A percentile compares a stretch with the other conserved stretches of the same genome.
These are phyloP conservation scores for Zymoseptoria passerinii DNA, from an alignment of 2,329 filamentous ascomycete genomes.

Conservation along the genomic window DNA sequence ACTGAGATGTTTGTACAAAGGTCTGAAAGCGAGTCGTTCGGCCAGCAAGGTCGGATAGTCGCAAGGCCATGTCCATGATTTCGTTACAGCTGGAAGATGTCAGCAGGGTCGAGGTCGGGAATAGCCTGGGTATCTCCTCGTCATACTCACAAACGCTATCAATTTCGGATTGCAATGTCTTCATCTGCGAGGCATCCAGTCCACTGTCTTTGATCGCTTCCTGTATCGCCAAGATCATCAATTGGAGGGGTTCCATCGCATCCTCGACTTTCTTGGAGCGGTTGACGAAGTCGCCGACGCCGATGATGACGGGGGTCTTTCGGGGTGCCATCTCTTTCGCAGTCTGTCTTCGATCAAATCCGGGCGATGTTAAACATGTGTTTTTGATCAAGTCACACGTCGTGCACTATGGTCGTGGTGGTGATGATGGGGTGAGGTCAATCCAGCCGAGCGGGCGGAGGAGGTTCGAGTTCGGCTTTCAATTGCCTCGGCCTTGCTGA, in stretches of 20 bases:
- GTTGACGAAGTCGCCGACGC: constrained; percentile 56
- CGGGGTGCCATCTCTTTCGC: neutral
- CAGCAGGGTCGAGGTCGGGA: neutral
- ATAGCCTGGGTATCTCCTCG: neutral
- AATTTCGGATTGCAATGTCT: constrained; percentile 38
- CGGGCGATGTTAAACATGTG: no score
- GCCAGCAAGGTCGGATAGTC: constrained; percentile 48
- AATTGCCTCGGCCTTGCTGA: neutral
- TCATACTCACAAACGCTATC: constrained; percentile 41
- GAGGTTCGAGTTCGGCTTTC: neutral
- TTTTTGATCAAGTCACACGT: neutral
- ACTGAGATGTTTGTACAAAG: constrained; percentile 43
- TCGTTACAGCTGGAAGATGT: constrained; percentile 41
- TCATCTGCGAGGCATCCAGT: constrained; percentile 20
- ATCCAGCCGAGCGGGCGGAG: neutral
- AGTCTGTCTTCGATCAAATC: no score
- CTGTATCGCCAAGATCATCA: constrained; percentile 51
- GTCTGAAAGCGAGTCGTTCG: constrained; percentile 40
- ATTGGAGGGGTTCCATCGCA: constrained; percentile 50
- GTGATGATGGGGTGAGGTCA: neutral
- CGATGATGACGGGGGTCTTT: constrained; percentile 49
- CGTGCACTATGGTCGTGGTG: neutral
- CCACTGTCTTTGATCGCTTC: constrained; percentile 45
- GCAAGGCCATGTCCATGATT: constrained; percentile 60
- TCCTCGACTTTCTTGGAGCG: constrained; percentile 43